phyloP scores from a whole-genome alignment of 2,329 filamentous ascomycete genomes.

The Neonectria magnoliae region DNA sequence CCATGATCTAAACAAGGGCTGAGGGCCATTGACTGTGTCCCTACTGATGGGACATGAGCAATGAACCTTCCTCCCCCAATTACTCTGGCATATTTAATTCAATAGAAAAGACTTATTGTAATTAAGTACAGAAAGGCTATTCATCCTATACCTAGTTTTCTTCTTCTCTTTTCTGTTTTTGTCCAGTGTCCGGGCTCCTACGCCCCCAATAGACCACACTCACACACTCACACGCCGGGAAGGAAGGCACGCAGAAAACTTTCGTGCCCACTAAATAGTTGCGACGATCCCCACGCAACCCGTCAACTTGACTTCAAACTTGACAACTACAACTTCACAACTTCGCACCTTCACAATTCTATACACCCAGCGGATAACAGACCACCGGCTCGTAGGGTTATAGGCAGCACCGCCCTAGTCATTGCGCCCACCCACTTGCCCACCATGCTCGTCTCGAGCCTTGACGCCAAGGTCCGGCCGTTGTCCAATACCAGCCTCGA shows the following conservation, averaged over 20 bases:
- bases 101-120: not conserved
- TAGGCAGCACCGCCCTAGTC: not conserved
- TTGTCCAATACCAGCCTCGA: conserved; percentile 54
- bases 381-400: not conserved
- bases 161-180: not conserved
- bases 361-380: not conserved
- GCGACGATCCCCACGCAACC: not conserved
- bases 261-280: not conserved
- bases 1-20: not conserved
- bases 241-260: not conserved
- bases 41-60: not conserved
- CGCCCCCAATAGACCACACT: not conserved
- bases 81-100: not conserved
- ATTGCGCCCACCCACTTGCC: not conserved
- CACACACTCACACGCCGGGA: not conserved
- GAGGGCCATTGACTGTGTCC: not conserved
- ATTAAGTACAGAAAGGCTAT: too few relatives aligned
- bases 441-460: conserved; percentile 47
- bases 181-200: not conserved
- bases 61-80: not conserved
- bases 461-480: conserved; percentile 55
- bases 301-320: not conserved
- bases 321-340: not conserved
- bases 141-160: not conserved
- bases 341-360: not conserved